Evolutionary conservation across 345 rosid genomes (phyloP), one percentile per base, ranked within the genome.

Genomic region (Carallia brachiata): DNA sequence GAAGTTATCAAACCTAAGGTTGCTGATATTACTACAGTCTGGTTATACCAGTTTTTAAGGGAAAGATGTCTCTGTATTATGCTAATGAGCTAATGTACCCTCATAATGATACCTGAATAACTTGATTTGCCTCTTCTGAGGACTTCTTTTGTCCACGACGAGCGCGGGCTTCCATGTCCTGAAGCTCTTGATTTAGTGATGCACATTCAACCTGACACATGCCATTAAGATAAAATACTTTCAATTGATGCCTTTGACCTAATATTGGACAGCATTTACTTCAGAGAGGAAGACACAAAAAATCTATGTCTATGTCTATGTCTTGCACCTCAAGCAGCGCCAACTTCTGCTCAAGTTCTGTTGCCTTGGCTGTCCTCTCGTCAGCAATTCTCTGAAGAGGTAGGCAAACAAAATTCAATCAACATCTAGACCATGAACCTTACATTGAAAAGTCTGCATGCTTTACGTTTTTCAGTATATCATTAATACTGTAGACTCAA

Each of bases 271-370:
- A 9, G 16, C 4, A 44, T 13, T 44, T 12, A 44, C 23, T 27
- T 56, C 60, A 27, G 17, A 2, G 27, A 56, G 27, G 0, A 1
- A 12, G 16, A 27, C 31, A 56, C 7, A 56, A 27, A 15, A 15
- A 9, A 12, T 23, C 23, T 19, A 5, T 56, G 31, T 56, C 13
- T 56, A 19, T 52, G 23, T 52, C 23, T 59, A 36, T 55, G 67
- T 75, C 70, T 66, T 19, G 39, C 79, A 95, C 99, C 99, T 92
- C 99, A 64, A 89, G 90, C 74, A 90, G 77, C 61, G 97, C 99
- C 79, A 89, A 79, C 82, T 92, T 92, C 81, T 88, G 98, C 85
- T 95, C 99, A 64, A 92, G 90, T 69, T 95, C 99, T 32, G 88
- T 81, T 57, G 86, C 92, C 79, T 88, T 95, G 3, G 96, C 63